These are phyloP conservation scores for Solanum virginianum DNA, from an alignment of 257 asterid species.

Conservation along the genomic window DNA sequence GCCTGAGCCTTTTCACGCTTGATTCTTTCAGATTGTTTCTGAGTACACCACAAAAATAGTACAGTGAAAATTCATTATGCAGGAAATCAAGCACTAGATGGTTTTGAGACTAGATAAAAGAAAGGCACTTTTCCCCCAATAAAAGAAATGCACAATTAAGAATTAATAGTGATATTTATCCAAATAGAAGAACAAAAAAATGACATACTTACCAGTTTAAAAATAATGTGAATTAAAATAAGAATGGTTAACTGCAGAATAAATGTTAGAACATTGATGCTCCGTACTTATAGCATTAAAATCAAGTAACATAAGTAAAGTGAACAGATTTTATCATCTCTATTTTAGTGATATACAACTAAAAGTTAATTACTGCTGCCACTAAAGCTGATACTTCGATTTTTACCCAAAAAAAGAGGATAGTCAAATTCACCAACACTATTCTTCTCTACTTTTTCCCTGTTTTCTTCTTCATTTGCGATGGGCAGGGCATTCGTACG, in stretches of 20 bases:
- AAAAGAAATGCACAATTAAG: background rate
- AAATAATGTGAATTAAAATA: background rate
- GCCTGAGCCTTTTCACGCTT: constrained; percentile 65
- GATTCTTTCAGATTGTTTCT: constrained; percentile 89
- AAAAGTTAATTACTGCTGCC: background rate
- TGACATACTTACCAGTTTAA: background rate
- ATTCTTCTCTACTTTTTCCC: background rate
- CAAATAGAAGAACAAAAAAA: background rate
- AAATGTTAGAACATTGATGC: background rate
- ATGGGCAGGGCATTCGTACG: background rate
- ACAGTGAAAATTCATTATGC: background rate
- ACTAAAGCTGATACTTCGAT: no score
- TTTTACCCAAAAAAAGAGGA: background rate
- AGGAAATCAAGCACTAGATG: background rate
- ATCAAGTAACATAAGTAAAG: background rate
- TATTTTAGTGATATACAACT: background rate
- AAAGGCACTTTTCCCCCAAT: background rate
- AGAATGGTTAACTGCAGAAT: background rate
- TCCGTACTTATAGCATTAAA: background rate
- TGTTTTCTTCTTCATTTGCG: background rate
- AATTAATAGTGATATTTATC: background rate
- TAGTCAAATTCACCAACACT: background rate
- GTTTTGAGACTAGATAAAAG: background rate
- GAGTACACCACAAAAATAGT: constrained; percentile 4
- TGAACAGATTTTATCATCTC: background rate